A percentile compares a stretch with the other conserved stretches of the same genome.
Evolutionary conservation across 441 rosid genomes (phyloP).

Genomic region (Populus hybrid): DNA sequence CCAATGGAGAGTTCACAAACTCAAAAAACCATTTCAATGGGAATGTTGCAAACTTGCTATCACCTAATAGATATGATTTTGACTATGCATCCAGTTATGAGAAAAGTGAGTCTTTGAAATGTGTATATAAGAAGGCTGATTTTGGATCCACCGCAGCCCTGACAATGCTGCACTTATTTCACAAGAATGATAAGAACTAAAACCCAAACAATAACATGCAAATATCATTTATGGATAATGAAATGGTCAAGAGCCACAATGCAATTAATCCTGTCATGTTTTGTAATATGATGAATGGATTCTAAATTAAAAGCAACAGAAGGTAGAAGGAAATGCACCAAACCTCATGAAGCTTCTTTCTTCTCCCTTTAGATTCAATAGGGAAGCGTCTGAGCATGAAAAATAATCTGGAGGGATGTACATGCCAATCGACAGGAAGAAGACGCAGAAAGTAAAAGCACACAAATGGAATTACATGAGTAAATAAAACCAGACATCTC

Average conservation of each 20-base stretch:
- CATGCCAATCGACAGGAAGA: slow-evolving; percentile 11
- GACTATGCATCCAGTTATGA: background rate
- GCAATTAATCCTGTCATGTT: background rate
- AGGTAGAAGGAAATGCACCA: slow-evolving; percentile 6
- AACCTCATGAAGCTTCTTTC: slow-evolving; percentile 98
- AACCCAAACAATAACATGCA: background rate
- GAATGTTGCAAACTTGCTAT: background rate
- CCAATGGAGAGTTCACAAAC: background rate
- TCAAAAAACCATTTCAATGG: background rate
- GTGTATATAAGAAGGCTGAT: background rate
- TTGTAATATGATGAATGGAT: no score
- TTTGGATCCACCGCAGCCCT: background rate
- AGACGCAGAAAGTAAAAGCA: slow-evolving; percentile 10
- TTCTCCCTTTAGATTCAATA: slow-evolving; percentile 94
- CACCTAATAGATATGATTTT: background rate
- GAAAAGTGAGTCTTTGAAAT: background rate
- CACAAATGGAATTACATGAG: background rate
- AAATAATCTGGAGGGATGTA: slow-evolving; percentile 55
- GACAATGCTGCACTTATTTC: background rate
- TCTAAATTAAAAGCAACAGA: background rate
- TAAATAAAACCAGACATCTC: background rate
- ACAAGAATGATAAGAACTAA: background rate
- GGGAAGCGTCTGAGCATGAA: slow-evolving; percentile 94
- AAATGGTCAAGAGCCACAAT: background rate
- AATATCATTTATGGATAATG: background rate